A percentile compares a stretch with the other conserved stretches of the same genome.
Evolutionary conservation across 192 early-diverging fungal genomes (phyloP).

Genomic region (Gigaspora rosea): DNA sequence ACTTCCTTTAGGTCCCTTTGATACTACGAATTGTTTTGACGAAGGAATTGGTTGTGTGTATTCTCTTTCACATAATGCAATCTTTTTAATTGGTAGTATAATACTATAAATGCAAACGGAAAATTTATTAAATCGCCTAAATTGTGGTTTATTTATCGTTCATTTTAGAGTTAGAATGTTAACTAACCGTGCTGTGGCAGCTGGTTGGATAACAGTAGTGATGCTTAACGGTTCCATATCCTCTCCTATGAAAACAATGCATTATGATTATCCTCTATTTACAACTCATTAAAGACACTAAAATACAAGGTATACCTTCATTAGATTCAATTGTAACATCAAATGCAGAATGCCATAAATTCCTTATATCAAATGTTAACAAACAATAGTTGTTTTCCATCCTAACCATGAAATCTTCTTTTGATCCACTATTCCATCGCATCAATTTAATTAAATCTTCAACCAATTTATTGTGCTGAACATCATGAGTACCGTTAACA

Average conservation of each 20-base stretch:
- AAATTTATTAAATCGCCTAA: background rate
- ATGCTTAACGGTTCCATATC: background rate
- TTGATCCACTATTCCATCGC: conserved; percentile 41
- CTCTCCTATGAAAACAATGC: conserved; percentile 26
- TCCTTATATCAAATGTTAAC: conserved; percentile 76
- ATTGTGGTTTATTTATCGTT: too few species aligned
- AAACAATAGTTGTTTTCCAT: conserved; percentile 67
- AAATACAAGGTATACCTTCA: conserved; percentile 49
- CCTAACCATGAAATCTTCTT: conserved; percentile 4
- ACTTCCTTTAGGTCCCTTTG: conserved; percentile 51
- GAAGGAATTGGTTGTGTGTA: conserved; percentile 65
- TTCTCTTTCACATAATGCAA: conserved; percentile 52
- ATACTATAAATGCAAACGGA: conserved; percentile 46
- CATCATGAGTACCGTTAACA: background rate
- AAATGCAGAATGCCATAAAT: conserved; percentile 71
- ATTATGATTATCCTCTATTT: background rate
- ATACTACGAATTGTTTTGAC: conserved; percentile 80
- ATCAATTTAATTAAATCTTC: conserved; percentile 36
- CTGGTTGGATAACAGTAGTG: conserved; percentile 36
- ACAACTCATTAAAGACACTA: background rate
- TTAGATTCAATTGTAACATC: conserved; percentile 71
- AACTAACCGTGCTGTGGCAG: conserved; percentile 33
- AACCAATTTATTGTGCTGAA: background rate
- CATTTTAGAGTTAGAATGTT: background rate
- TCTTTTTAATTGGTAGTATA: conserved; percentile 65